Percentiles rank a stretch among this genome's conserved stretches.
Conservation (phyloP, 2,329 filamentous ascomycete genomes). For the Nannizziopsis arthrosporioides region DNA sequence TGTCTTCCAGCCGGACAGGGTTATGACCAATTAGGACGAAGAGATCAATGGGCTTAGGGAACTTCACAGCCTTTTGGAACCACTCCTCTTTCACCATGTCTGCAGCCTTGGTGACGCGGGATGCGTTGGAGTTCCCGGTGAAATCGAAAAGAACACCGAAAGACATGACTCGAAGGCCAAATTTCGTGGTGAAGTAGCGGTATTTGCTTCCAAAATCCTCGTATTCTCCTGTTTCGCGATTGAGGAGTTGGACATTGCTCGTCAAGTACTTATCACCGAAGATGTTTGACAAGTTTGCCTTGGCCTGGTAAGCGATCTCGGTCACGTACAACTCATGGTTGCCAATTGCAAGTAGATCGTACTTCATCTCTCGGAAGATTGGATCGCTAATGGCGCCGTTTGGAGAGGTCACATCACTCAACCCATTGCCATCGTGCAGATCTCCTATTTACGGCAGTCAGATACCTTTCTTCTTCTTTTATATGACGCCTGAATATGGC, state of each 20-base stretch:
- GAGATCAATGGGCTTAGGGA: conserved; percentile 47
- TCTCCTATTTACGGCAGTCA: conserved; percentile 32
- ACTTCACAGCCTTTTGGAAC: conserved; percentile 49
- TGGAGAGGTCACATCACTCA: conserved; percentile 48
- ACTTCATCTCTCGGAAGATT: conserved; percentile 43
- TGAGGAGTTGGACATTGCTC: conserved; percentile 42
- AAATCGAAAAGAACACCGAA: conserved; percentile 43
- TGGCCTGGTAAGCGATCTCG: conserved; percentile 51
- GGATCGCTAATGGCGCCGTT: conserved; percentile 46
- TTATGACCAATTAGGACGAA: conserved; percentile 56
- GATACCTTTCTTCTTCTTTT: background rate
- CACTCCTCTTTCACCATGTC: conserved; percentile 44
- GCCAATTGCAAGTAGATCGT: conserved; percentile 45
- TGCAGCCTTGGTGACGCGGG: conserved; percentile 47
- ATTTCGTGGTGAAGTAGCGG: conserved; percentile 41
- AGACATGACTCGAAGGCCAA: conserved; percentile 41
- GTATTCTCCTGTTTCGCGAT: conserved; percentile 33
- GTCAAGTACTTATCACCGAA: conserved; percentile 46
- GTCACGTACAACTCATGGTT: conserved; percentile 57
- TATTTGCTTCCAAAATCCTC: conserved; percentile 39
- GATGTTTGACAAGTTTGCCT: conserved; percentile 46
- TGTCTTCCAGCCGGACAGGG: conserved; percentile 38
- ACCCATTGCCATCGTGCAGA: conserved; percentile 53
- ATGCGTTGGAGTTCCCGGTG: conserved; percentile 48
- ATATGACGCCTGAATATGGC: no score